Evolutionary conservation across 1,139 yeast genomes (phyloP), one percentile per base, ranked within the genome.

Genomic region (Magnusiomyces fungicola): DNA sequence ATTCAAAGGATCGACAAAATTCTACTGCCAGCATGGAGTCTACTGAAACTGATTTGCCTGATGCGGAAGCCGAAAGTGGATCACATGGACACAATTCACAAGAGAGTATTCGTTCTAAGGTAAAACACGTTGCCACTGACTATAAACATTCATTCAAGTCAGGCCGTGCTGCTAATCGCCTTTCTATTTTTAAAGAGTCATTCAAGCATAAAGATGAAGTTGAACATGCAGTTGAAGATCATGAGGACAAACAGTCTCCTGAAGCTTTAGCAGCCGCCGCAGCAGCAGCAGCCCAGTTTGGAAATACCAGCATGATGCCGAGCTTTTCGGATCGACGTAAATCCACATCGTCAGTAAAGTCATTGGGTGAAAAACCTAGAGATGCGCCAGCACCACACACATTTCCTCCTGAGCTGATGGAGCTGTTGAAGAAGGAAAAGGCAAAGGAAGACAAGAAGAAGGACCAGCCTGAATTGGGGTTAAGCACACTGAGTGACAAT

Each of bases 1-100:
- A 61, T 48, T 54, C 56, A n/a, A 62, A 61, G 48, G 64, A 61
- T n/a, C 18, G 44, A 7, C 33, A 32, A 16, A 43, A 37, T 30
- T 36, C 27, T 30, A 37, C 24, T 22, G 37, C 30, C 3, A 38
- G 9, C 16, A 19, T 37, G 5, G 47, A 38, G 19, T n/a, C 40
- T n/a, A n/a, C n/a, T 16, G n/a, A 18, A n/a, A 25, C 21, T 3
- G 10, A 19, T 21, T 23, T 25, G 32, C 16, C 43, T 12, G 37
- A 14, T 25, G 29, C 14, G 9, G 47, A 37, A 1, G 27, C 32
- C 21, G 32, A 37, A 19, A 36, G 18, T 14, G 19, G n/a, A 24
- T 29, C 9, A 18, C 14, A 29, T 23, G 23, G 21, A 18, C 38
- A 23, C 5, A 14, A 18, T 5, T 41, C 44, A 3, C 44, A 41